Conservation (phyloP, 2,329 filamentous ascomycete species). For the Neocucurbitaria cava region DNA sequence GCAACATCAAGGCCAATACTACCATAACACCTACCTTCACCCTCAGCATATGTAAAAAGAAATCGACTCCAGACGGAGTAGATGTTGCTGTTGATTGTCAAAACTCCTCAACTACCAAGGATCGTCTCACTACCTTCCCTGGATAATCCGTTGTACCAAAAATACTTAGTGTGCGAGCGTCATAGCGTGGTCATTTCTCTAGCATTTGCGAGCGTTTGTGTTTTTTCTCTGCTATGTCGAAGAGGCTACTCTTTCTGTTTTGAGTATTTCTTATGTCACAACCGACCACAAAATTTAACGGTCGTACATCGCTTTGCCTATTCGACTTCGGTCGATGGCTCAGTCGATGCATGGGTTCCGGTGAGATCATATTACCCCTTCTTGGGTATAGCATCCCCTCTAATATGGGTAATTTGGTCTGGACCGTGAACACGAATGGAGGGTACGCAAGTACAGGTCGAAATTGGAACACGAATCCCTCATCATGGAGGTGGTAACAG, state of each 20-base stretch:
- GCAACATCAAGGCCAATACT: constrained; percentile 45
- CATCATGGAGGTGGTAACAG: constrained; percentile 18
- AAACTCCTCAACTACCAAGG: constrained; percentile 18
- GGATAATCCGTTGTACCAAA: constrained; percentile 46
- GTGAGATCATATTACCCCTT: constrained; percentile 23
- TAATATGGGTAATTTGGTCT: constrained; percentile 42
- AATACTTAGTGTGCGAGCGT: constrained; percentile 47
- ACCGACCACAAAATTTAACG: constrained; percentile 31
- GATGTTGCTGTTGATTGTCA: constrained; percentile 23
- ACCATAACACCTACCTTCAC: constrained; percentile 44
- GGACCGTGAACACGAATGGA: constrained; percentile 28
- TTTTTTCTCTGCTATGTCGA: constrained; percentile 44
- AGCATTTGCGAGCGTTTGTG: constrained; percentile 49
- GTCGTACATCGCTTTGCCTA: constrained; percentile 19
- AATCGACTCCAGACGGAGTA: constrained; percentile 14
- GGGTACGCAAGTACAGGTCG: constrained; percentile 37
- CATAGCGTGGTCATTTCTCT: constrained; percentile 47
- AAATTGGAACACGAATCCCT: constrained; percentile 43
- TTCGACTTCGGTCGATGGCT: constrained; percentile 14
- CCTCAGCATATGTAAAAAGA: constrained; percentile 43
- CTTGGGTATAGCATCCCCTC: constrained; percentile 37
- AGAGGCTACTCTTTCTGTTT: constrained; percentile 37
- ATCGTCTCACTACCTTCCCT: constrained; percentile 18
- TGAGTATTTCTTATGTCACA: constrained; percentile 47
- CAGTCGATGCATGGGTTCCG: constrained; percentile 21